Evolutionary conservation across 1,139 yeast genomes (phyloP), one percentile per base, ranked within the genome.

Genomic region (Suhomyces ambrosiae): DNA sequence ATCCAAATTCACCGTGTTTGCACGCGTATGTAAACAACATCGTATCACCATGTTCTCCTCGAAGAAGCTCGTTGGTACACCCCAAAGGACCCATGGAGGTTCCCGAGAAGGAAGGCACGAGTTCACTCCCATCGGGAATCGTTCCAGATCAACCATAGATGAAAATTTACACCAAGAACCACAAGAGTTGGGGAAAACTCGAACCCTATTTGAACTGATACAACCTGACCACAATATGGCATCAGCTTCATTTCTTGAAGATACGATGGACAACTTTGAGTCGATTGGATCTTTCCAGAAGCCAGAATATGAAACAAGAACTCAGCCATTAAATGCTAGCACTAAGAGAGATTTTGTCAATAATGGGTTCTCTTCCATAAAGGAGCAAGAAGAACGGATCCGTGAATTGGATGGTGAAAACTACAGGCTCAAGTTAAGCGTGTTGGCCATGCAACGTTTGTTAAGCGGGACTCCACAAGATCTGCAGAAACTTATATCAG

Each of bases 401-500:
- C 68, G 76, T 31, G 64, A 65, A 34, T 61, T 82, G 32, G 72
- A 77, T 44, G 69, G 74, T 18, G 89, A 84, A 39, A 84, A 82
- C 47, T 76, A 80, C 51, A 76, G 79, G 46, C 65, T 85, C 48
- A 77, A 79, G 51, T 69, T 83, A 28, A 79, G 80, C 47, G 63
- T 80, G 32, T 72, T 77, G 14, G 73, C 83, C 4, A 60, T 80
- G 43, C 69, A 75, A 25, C 66, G 76, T 47, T 68, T 74, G 35
- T 58, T 80, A 32, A 65, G 65, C 32, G 69, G 65, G 13, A 63
- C 75, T 8, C 80, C 80, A 0, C 63, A 58, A 25, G 76, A 72
- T 36, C 68, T 68, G 30, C 53, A 59, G 6, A 61, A 61, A 11
- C 43, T 74, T 30, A 55, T 71, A 23, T 59, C 60, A 29, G 65